Percentiles rank a stretch among this genome's conserved stretches.
Conservation (phyloP, 768 basidiomycete genomes). For the Suillus decipiens region DNA sequence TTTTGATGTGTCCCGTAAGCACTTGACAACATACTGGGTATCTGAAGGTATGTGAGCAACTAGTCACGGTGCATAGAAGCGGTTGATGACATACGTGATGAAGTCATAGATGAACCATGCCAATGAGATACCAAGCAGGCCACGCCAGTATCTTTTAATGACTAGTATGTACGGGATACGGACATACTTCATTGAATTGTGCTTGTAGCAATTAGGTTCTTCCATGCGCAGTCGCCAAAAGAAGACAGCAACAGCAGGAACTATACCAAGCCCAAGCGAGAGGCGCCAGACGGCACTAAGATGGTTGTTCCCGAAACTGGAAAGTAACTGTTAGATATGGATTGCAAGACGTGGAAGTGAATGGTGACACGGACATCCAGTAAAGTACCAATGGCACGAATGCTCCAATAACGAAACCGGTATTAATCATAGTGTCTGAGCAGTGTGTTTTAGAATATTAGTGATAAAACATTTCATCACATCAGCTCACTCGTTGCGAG, state of each 20-base stretch:
- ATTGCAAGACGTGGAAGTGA: background rate
- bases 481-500: constrained; percentile 76
- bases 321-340: background rate
- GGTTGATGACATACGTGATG: constrained; percentile 54
- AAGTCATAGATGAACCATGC: constrained; percentile 89
- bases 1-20: background rate
- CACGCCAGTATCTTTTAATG: constrained; percentile 76
- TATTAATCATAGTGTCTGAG: constrained; percentile 81
- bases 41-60: constrained; percentile 31
- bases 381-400: constrained; percentile 85
- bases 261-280: constrained; percentile 78
- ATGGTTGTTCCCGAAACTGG: constrained; percentile 74
- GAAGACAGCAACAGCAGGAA: constrained; percentile 82
- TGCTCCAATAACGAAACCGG: constrained; percentile 76
- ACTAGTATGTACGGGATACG: constrained; percentile 77
- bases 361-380: constrained; percentile 68
- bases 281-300: constrained; percentile 86
- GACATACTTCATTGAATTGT: constrained; percentile 76
- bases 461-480: constrained; percentile 2
- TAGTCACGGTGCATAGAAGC: background rate
- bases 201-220: constrained; percentile 73
- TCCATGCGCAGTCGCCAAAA: constrained; percentile 86
- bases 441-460: constrained; percentile 11
- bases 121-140: constrained; percentile 71
- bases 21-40: constrained; percentile 57